These are phyloP conservation scores for Trichoderma afroharzianum DNA, from an alignment of 2,329 filamentous ascomycete genomes.

Conservation along the genomic window DNA sequence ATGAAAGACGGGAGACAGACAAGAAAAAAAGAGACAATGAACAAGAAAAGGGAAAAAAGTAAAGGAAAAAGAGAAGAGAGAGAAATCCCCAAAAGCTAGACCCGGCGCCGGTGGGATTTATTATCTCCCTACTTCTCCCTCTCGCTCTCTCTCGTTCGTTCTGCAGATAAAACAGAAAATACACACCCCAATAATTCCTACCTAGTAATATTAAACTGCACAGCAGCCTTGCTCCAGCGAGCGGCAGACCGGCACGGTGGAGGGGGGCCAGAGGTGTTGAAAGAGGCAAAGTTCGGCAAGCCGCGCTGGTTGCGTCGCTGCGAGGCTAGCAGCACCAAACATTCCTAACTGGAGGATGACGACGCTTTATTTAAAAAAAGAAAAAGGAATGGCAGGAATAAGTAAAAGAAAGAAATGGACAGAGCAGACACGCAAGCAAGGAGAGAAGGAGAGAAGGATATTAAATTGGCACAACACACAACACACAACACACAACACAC, in stretches of 20 bases:
- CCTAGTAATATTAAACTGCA: not conserved
- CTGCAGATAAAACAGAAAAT: not conserved
- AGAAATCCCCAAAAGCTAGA: not conserved
- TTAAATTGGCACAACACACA: not conserved
- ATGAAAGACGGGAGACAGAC: not conserved
- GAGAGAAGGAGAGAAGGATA: not conserved
- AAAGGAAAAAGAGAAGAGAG: not conserved
- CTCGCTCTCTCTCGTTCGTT: not conserved
- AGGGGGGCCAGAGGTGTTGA: constrained; percentile 5
- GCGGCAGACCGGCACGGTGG: constrained; percentile 14
- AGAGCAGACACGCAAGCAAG: not conserved
- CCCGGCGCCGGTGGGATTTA: not conserved
- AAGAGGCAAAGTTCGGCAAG: constrained; percentile 4
- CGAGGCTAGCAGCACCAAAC: constrained; percentile 1
- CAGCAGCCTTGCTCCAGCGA: constrained; percentile 10
- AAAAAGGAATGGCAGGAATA: not conserved
- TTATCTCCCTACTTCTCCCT: not conserved
- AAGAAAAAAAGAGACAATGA: not conserved
- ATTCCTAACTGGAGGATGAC: not conserved
- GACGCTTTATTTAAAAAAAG: not conserved
- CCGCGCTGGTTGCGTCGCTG: constrained; percentile 1
- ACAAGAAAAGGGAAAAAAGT: not conserved
- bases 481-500: too few species aligned
- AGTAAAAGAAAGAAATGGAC: too few species aligned
- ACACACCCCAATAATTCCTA: not conserved